phyloP scores from a whole-genome alignment of 148 eudicot species.

The Silene uniflora region DNA sequence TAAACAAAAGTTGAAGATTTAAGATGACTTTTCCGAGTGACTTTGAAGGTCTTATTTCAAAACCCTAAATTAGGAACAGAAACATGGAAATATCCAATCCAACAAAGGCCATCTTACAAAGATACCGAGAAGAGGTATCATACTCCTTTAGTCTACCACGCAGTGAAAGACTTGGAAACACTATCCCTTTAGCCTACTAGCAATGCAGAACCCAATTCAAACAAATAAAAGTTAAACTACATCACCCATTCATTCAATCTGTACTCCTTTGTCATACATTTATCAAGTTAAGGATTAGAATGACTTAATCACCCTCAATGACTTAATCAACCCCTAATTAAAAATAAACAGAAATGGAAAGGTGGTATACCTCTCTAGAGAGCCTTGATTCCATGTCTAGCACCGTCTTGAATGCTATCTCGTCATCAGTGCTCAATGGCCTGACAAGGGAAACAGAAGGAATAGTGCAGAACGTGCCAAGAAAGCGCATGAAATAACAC shows the following conservation, averaged over 20 bases:
- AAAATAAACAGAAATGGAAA: neutral
- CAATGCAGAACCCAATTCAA: neutral
- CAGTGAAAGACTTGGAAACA: neutral
- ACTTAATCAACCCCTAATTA: neutral
- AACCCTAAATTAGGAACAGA: neutral
- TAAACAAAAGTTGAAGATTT: neutral
- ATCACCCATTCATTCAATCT: neutral
- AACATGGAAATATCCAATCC: neutral
- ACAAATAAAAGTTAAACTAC: neutral
- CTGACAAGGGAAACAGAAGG: constrained; percentile 88
- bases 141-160: neutral
- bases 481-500: constrained; percentile 77
- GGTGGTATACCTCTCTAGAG: constrained; percentile 60
- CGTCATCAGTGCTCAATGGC: constrained; percentile 70
- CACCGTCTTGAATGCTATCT: constrained; percentile 67
- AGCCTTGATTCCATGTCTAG: constrained; percentile 73
- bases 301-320: neutral
- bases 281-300: no score
- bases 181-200: neutral
- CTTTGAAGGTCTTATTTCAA: neutral
- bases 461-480: constrained; percentile 70
- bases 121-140: neutral
- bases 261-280: no score
- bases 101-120: no score
- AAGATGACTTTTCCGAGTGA: neutral